Evolutionary conservation across 495 filamentous ascomycete genomes (phyloP), one percentile per base, ranked within the genome.

Genomic region (Tuber microsphaerosporum): DNA sequence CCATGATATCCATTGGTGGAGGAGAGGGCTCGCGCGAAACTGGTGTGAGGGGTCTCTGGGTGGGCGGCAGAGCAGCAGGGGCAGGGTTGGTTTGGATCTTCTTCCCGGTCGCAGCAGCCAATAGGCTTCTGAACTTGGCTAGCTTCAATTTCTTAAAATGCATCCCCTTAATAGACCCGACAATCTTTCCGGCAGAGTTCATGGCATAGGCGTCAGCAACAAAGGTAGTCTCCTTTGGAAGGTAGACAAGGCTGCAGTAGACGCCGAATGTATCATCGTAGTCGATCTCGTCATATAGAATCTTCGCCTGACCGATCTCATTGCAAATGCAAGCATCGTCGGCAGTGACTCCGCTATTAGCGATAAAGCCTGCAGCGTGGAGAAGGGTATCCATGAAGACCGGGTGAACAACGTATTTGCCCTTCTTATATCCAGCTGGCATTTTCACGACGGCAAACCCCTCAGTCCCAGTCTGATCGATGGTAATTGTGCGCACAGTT

Each of bases 261-360:
- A 80, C 84, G 16, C 81, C 84, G 2, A 78, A 80, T 4, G 80
- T 81, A 44, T 92, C 90, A 44, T 85, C 85, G 0, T 87, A 85
- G 34, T 86, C 84, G 26, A 94, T 87, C 48, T 88, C 86, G 79
- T 91, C 89, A 75, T 90, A 86, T 75, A 93, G 89, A 22, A 89
- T 87, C 85, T 94, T 88, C 0, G 88, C 90, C 76, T 91, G 89
- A 90, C 92, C 92, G n/a, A 92, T 91, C 79, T 94, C 92, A 65
- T 90, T 92, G 74, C 94, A 89, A 81, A 89, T 94, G 44, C 92
- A 90, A 69, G 89, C 85, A 74, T 91, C 89, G 75, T 89, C 88
- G 0, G 89, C 90, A 77, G 94, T 90, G 4, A 90, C 87, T 37
- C 87, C 88, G 80, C 93, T 92, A 74, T 89, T 93, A 20, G 88